Base-by-base conservation (phyloP, 2,329 filamentous ascomycete genomes). In the Alternaria infectoria region DNA sequence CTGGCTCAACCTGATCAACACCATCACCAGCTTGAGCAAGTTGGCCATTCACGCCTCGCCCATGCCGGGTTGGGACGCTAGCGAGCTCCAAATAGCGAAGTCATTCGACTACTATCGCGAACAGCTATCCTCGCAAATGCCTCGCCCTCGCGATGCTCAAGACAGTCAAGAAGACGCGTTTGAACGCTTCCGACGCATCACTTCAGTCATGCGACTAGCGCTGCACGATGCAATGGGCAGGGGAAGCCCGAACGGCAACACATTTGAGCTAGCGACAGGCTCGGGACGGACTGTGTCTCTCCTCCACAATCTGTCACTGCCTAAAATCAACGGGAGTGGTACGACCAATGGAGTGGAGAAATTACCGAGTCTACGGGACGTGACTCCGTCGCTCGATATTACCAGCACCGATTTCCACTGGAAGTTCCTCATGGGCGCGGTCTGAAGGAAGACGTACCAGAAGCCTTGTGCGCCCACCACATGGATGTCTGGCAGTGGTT, bases 41-140 rank as follows among this genome's bases (percentile, higher is more conserved):
- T 62, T 79, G 13, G 74, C 67, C 9, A 59, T 78, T 3, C 68
- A 78, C 36, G 68, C 74, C 2, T 61, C 74, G 6, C 70, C 73
- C 21, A 72, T 78, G 58, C 70, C 76, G 11, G 77, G 77, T 6
- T 78, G 77, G 75, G 76, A 78, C 28, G 69, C 75, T 5, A 54
- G 54, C 15, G 77, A 79, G 47, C 64, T 79, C 11, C 77, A 79
- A 54, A 69, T 78, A 8, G 56, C 70, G 7, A 72, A 70, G 44
- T 76, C 70, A 11, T 78, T 79, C 36, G 76, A 77, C 5, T 72
- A 77, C 54, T 78, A 74, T 30, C 74, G 75, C 19, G 73, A 77
- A 45, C 72, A 76, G 30, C 65, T 79, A 23, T 73, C 67, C 10
- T 70, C 73, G 17, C 70, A 74, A 23, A 76, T 78, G 71, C 77